Percentiles rank a stretch among this genome's conserved stretches.
Conservation (phyloP, 306 rosid genomes). For the Ammopiptanthus mongolicus region DNA sequence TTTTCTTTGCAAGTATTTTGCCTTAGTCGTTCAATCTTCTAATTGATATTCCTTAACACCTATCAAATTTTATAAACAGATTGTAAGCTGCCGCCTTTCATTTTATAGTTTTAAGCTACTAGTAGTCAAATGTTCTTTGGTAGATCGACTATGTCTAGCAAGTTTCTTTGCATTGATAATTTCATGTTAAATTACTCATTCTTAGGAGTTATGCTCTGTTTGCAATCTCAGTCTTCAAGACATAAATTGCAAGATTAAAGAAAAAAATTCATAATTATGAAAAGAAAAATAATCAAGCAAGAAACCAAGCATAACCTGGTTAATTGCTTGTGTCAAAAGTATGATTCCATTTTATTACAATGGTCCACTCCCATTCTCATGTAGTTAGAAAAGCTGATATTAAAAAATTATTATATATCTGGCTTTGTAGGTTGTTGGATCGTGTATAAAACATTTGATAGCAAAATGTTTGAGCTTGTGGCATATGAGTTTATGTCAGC, state of each 20-base stretch:
- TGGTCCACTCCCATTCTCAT: neutral
- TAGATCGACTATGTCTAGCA: neutral
- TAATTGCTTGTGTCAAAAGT: neutral
- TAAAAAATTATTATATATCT: constrained; percentile 6
- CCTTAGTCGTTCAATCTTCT: neutral
- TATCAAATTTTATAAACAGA: neutral
- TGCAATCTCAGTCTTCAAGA: neutral
- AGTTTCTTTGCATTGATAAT: neutral
- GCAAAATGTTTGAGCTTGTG: constrained; percentile 59
- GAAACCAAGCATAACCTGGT: neutral
- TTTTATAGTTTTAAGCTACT: neutral
- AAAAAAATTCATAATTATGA: neutral
- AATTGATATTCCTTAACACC: neutral
- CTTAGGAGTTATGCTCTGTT: constrained; percentile 1
- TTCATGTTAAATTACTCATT: neutral
- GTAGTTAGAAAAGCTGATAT: neutral
- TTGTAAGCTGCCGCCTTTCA: neutral
- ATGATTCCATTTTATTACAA: neutral
- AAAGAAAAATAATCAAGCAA: neutral
- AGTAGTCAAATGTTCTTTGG: neutral
- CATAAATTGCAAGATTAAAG: constrained; percentile 8
- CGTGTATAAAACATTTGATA: constrained; percentile 44
- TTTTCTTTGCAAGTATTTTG: neutral
- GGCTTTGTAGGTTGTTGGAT: constrained; percentile 75
- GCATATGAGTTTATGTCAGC: constrained; percentile 97